Evolutionary conservation across 1,284 basidiomycete species (phyloP).

Genomic region (Cutaneotrichosporon dermatis): DNA sequence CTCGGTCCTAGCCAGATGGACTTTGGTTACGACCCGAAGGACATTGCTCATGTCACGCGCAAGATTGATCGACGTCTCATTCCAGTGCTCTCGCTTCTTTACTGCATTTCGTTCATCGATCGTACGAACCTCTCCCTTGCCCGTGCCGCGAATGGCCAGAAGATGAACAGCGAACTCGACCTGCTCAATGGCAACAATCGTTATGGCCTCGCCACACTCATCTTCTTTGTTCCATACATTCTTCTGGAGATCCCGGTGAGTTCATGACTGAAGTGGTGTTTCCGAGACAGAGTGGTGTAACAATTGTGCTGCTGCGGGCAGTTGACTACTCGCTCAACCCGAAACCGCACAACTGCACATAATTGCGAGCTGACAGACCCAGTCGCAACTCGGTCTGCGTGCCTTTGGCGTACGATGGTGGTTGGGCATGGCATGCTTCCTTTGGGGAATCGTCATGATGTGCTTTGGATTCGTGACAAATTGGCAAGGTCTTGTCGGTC

Average conservation of each 20-base stretch:
- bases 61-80: slow-evolving; percentile 17
- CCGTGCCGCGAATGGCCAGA: slow-evolving; percentile 19
- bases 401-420: slow-evolving; percentile 16
- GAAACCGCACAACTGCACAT: too few relatives aligned
- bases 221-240: slow-evolving; percentile 47
- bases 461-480: slow-evolving; percentile 41
- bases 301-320: too few relatives aligned
- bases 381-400: slow-evolving; percentile 23
- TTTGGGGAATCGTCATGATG: slow-evolving; percentile 15
- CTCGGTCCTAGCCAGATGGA: slow-evolving; percentile 8
- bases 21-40: slow-evolving; percentile 10
- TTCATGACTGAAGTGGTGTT: too few relatives aligned
- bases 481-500: slow-evolving; percentile 44
- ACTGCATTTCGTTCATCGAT: slow-evolving; percentile 24
- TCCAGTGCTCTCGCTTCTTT: slow-evolving; percentile 16
- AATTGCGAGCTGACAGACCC: neutral
- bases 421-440: slow-evolving; percentile 3
- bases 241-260: slow-evolving; percentile 33
- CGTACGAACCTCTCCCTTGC: slow-evolving; percentile 40
- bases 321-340: too few relatives aligned
- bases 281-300: too few relatives aligned
- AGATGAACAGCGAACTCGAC: slow-evolving; percentile 30
- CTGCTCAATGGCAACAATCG: slow-evolving; percentile 41
- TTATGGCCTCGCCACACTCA: slow-evolving; percentile 41
- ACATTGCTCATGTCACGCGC: slow-evolving; percentile 7